phyloP scores from a whole-genome alignment of 2,329 filamentous ascomycete species.

The Fusarium sp. region DNA sequence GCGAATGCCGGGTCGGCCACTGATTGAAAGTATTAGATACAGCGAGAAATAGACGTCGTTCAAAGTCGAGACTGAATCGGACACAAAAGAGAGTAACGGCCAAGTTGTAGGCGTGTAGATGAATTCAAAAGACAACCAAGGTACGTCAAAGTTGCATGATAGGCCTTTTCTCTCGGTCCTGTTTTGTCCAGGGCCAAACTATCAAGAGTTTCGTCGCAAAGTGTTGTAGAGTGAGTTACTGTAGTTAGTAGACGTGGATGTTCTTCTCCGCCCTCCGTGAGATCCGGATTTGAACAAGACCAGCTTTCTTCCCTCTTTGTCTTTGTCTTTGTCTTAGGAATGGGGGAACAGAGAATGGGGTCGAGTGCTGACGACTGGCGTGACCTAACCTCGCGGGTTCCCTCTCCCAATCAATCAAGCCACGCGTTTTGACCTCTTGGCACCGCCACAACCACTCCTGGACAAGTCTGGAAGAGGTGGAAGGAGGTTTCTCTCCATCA shows the following conservation, averaged over 20 bases:
- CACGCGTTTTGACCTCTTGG: slow-evolving; percentile 28
- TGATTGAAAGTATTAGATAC: slow-evolving; percentile 5
- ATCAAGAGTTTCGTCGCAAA: slow-evolving; percentile 2
- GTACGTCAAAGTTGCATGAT: slow-evolving; percentile 32
- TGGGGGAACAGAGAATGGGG: slow-evolving; percentile 9
- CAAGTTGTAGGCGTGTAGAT: slow-evolving; percentile 22
- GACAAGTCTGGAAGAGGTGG: neutral
- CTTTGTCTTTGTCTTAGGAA: slow-evolving; percentile 34
- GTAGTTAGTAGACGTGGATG: slow-evolving; percentile 10
- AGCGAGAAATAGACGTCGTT: neutral
- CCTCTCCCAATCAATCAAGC: slow-evolving; percentile 33
- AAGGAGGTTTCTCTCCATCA: neutral
- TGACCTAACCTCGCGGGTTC: slow-evolving; percentile 13
- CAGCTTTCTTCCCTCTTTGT: slow-evolving; percentile 11
- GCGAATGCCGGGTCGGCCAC: neutral
- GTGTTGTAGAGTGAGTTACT: neutral
- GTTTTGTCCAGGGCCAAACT: neutral
- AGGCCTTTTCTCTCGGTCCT: slow-evolving; percentile 22
- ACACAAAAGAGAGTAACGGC: slow-evolving; percentile 30
- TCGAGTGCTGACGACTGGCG: slow-evolving; percentile 31
- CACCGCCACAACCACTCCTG: slow-evolving; percentile 35
- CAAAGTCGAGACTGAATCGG: slow-evolving; percentile 11
- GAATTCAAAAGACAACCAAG: slow-evolving; percentile 5
- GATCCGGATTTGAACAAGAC: slow-evolving; percentile 33
- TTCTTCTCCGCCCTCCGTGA: slow-evolving; percentile 14